Evolutionary conservation across 2,329 filamentous ascomycete genomes (phyloP).

Genomic region (Nemania sp.): DNA sequence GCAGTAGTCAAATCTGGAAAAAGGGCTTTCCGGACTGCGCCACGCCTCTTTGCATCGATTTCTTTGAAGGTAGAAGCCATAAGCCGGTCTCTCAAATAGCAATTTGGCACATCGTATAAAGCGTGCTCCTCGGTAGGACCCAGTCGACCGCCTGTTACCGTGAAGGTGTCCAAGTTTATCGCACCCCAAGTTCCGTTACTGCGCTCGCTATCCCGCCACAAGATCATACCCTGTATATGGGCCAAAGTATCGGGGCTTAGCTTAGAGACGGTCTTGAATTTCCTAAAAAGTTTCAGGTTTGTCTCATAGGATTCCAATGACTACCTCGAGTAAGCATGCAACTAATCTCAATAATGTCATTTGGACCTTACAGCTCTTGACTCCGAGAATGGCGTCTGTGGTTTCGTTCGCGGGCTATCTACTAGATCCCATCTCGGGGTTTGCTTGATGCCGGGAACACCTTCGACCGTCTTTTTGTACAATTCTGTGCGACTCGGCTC

Average conservation of each 20-base stretch:
- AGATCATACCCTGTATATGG: neutral
- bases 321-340: neutral
- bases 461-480: neutral
- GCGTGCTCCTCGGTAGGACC: neutral
- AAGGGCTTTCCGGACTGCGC: neutral
- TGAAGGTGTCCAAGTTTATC: neutral
- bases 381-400: constrained; percentile 2
- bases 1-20: constrained; percentile 9
- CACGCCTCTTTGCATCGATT: neutral
- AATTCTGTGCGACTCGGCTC: constrained; percentile 3
- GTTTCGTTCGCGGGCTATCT: constrained; percentile 2
- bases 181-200: constrained; percentile 5
- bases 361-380: neutral
- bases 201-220: constrained; percentile 5
- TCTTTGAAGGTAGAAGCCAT: neutral
- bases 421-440: neutral
- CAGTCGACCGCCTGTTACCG: constrained; percentile 4
- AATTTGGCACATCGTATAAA: neutral
- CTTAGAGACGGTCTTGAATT: neutral
- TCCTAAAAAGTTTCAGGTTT: neutral
- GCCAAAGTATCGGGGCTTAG: neutral
- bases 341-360: neutral
- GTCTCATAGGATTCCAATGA: neutral
- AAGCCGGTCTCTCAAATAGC: constrained; percentile 12
- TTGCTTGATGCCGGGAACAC: constrained; percentile 3